Evolutionary conservation across 179 eudicot genomes (phyloP), one percentile per base, ranked within the genome.

Genomic region (Vitellaria paradoxa): DNA sequence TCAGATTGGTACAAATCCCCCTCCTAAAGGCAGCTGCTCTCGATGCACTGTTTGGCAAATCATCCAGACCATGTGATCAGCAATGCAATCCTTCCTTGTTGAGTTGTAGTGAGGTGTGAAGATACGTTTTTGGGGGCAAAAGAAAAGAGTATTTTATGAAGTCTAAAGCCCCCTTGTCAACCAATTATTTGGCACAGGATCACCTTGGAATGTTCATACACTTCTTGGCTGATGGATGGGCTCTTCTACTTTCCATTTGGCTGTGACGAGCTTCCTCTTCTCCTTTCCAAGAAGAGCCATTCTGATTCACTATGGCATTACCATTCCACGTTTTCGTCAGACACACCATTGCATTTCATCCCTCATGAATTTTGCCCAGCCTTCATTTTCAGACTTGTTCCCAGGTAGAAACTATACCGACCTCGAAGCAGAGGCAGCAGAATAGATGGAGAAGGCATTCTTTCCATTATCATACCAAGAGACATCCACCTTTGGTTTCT

Each of bases 181-280:
- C 77, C 77, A 79, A 83, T 89, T 86, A 86, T 88, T 93, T 93
- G 92, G 79, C 92, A 96, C 96, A 91, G 97, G 97, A 81, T 81
- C 85, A 59, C 86, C 76, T 84, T 83, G 87, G 88, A 72, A 80
- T 82, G 77, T 81, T 75, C 80, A 74, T 70, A 64, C 80, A 50
- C 40, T 73, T 68, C 82, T 81, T 79, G 77, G 84, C 79, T 82
- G 88, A 83, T 80, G 88, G 89, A 83, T 84, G 91, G 81, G 83
- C 81, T 75, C 72, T 74, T 87, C 80, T 72, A 78, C 83, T 70
- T 81, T 85, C 75, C 83, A 81, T 83, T 81, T 82, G 87, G 89
- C 85, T 72, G 83, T 86, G 89, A 78, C 80, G 82, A 77, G 88
- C 83, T 53, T 84, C 87, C 91, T 89, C 91, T 88, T 88, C 88